Evolutionary conservation across 495 filamentous ascomycete genomes (phyloP), one percentile per base, ranked within the genome.

Genomic region (Staphylotrichum longicolle): DNA sequence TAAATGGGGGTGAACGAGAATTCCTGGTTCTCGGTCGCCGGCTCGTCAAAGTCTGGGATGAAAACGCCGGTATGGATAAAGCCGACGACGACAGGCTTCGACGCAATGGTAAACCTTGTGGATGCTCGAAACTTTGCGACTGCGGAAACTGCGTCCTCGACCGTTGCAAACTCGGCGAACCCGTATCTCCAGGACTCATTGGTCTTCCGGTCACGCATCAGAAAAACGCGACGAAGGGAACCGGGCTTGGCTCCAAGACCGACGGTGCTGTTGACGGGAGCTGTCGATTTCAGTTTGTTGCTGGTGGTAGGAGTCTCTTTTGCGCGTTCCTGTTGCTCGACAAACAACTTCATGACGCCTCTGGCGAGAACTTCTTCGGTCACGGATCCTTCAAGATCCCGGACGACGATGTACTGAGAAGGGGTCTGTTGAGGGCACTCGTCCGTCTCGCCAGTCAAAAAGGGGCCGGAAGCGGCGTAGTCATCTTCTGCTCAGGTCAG

Each of bases 21-120:
- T 41, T 72, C 77, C 4, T 82, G 79, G 33, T 79, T 81, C 30
- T 82, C 82, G 3, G 77, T 70, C 9, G 68, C 66, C 6, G 77
- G 67, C 1, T 78, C 78, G 49, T 87, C 84, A 61, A 89, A 66
- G 75, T 45, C 89, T 77, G 90, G 91, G 12, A 95, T 86, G 68
- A 96, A 96, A 0, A 96, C 91, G 30, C 92, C 91, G 5, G 89
- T 84, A 55, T 96, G 92, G 27, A 94, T 90, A 66, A 90, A 95
- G 44, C 83, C 88, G 34, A 91, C 81, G 49, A 83, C 76, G 37
- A 93, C 88, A 0, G 86, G 85, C 63, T 84, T 88, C 3, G 90
- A 93, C 1, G 88, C 85, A 56, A 96, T 92, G 5, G 91, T 93
- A 65, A 96, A 96, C 63, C 88, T 91, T 6, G 91, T 85, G 48